Evolutionary conservation across 148 eudicot genomes (phyloP), one percentile per base, ranked within the genome.

Genomic region (Rhododendron simsii): DNA sequence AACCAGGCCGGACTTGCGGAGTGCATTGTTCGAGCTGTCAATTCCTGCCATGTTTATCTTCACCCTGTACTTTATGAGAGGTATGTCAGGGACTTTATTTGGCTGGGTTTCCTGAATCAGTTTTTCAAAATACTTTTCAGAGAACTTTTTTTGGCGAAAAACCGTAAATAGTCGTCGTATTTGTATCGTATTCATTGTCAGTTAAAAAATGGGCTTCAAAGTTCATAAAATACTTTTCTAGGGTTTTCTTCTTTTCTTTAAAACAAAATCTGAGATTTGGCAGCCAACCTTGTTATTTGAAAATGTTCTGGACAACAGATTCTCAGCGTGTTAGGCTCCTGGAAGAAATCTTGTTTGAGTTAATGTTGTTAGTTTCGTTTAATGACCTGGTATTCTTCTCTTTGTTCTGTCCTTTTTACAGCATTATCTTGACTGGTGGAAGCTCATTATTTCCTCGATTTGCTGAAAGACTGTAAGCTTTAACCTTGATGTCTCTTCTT

Each of bases 401-500:
- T 83, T 69, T 39, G 21, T 45, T 81, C n/a, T 14, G n/a, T 5
- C 28, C 83, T 87, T 45, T 78, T 83, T 84, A 86, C 95, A 97
- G 99, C 90, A 95, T 97, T 80, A 97, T 97, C 47, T 91, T 97
- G 93, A 97, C 98, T 26, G 99, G 99, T 80, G 99, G 99, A 86
- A 94, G 93, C 92, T 92, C 98, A 81, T 85, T 93, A 89, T 97
- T 97, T 88, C 98, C 99, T 89, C 91, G 92, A 73, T 97, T 97
- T 90, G 92, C 96, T 83, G 91, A 94, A 91, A 93, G 99, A 95
- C 88, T 94, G 99, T 97, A 94, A 95, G 96, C n/a, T 85, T 75
- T 86, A 4, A 45, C 76, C 39, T 81, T 80, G 67, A 63, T 83
- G 1, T 28, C 33, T 20, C 69, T 35, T n/a, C 59, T 44, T 81